phyloP scores from a whole-genome alignment of 2,329 filamentous ascomycete species.

The Tolypocladium paradoxum region DNA sequence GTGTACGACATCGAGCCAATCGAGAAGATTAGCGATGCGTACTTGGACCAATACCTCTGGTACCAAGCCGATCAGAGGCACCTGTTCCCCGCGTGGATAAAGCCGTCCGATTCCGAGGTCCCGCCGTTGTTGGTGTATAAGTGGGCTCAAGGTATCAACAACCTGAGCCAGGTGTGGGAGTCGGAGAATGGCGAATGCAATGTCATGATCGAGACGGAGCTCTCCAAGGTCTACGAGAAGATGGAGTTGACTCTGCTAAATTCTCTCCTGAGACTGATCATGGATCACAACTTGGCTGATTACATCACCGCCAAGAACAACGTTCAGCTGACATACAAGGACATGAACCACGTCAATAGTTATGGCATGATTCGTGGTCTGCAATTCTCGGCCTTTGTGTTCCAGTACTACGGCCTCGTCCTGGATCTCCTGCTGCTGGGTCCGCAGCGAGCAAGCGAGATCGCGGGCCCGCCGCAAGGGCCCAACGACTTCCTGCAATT shows the following conservation, averaged over 20 bases:
- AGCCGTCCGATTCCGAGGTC: constrained; percentile 95
- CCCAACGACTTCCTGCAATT: constrained; percentile 98
- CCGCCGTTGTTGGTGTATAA: constrained; percentile 93
- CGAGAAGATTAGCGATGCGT: constrained; percentile 98
- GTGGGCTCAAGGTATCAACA: constrained; percentile 99
- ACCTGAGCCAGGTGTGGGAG: constrained; percentile 90
- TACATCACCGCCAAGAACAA: constrained; percentile 99
- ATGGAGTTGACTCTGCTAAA: constrained; percentile 95
- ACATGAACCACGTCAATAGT: constrained; percentile 99
- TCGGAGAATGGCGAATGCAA: constrained; percentile 91
- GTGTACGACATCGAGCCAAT: constrained; percentile 99
- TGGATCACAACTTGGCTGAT: constrained; percentile 98
- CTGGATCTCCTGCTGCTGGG: constrained; percentile 87
- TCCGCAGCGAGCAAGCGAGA: constrained; percentile 92
- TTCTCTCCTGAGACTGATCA: constrained; percentile 83
- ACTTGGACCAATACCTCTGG: constrained; percentile 97
- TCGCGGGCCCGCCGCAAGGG: constrained; percentile 84
- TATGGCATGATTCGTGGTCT: constrained; percentile 97
- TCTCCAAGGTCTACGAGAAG: constrained; percentile 99
- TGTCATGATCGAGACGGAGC: constrained; percentile 94
- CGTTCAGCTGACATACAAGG: constrained; percentile 97
- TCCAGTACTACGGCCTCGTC: constrained; percentile 96
- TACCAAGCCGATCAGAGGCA: constrained; percentile 97
- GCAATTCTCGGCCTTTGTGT: constrained; percentile 97
- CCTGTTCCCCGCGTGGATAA: constrained; percentile 97